A percentile compares a stretch with the other conserved stretches of the same genome.
Conservation (phyloP, 1,139 yeast genomes). For the Sugiyamaella pinicola region DNA sequence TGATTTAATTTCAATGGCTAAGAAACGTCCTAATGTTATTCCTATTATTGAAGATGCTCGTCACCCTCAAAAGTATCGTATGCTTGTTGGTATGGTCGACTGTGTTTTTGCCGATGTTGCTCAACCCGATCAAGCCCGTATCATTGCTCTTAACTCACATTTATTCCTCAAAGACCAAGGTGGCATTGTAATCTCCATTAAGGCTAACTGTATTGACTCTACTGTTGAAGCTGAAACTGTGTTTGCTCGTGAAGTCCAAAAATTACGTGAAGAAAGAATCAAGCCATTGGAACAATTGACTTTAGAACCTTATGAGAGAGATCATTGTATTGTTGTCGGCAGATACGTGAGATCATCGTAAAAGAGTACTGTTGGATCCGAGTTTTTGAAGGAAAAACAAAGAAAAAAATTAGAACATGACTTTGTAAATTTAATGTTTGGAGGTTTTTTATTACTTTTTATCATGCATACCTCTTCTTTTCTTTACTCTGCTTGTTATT, state of each 20-base stretch:
- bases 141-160: constrained; percentile 96
- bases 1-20: constrained; percentile 98
- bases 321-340: constrained; percentile 98
- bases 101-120: constrained; percentile 99
- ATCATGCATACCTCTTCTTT: constrained; percentile 10
- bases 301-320: constrained; percentile 99
- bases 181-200: constrained; percentile 96
- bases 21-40: constrained; percentile 98
- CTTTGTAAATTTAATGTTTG: not conserved
- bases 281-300: constrained; percentile 98
- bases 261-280: constrained; percentile 97
- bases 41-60: constrained; percentile 99
- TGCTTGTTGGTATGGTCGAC: constrained; percentile 98
- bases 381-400: not conserved
- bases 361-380: constrained; percentile 16
- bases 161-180: constrained; percentile 98
- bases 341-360: constrained; percentile 90
- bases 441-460: not conserved
- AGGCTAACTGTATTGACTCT: constrained; percentile 99
- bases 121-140: constrained; percentile 99
- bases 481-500: constrained; percentile 1
- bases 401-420: not conserved
- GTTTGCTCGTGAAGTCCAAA: constrained; percentile 98
- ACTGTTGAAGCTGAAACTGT: constrained; percentile 99
- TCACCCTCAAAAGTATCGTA: constrained; percentile 99